Base-by-base conservation (phyloP, 305 asterid species). In the Rubia balearica region DNA sequence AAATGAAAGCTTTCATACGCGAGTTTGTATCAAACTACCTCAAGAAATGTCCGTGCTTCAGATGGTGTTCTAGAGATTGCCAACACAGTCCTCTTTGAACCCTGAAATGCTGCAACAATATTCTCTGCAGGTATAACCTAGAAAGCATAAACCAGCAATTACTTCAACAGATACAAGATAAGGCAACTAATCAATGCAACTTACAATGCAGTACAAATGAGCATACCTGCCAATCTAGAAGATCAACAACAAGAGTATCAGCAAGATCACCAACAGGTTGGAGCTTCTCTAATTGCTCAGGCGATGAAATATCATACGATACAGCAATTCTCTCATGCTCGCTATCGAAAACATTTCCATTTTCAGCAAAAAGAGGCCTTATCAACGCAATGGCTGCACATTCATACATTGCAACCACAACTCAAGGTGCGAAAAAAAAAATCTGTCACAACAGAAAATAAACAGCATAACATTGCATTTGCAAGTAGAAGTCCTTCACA, bases 71-170 rank as follows among this genome's bases (percentile, higher is more conserved):
- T 85, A 77, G 98, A 86, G 81, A 91, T 60, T 41, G 94, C 94
- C 80, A 91, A 84, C 36, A 88, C 89, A 49, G 85, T 91, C 82
- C 82, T 85, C 68, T 36, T 73, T 46, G 89, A 82, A 72, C 87
- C 88, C 75, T 89, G 96, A 81, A 91, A 83, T 65, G 88, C 89
- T 61, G 96, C 96, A 78, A 87, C 93, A 48, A 91, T 84, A 74
- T 91, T 91, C 76, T 91, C 98, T 2, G 98, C 96, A 74, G 96
- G 94, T 74, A 91, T 91, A 71, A 88, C 95, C 96, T 91, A 53
- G 71, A 42, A 55, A 65, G 69, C 5, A 0, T 27, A 64, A 64
- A 64, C 43, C 49, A 64, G 42, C 33, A 41, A 41, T 65, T 1
- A 40, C n/a, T 8, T 9, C 7, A n/a, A 33, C 16, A 64, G 30